These are phyloP conservation scores for Candida cerambycidarum DNA, from an alignment of 805 yeast species.

Conservation along the genomic window DNA sequence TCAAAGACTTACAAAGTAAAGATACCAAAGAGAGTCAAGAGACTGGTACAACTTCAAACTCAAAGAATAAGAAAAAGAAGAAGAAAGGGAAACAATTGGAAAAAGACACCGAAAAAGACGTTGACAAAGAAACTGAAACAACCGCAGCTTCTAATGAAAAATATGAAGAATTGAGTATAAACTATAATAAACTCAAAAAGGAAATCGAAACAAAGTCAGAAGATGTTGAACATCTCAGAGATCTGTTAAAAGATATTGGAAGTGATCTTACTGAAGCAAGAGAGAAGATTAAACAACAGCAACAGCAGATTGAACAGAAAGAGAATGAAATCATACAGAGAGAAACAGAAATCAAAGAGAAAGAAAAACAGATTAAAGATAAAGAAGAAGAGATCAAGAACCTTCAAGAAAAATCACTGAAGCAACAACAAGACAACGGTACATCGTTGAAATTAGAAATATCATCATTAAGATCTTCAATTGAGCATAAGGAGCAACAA, in stretches of 20 bases:
- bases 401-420: constrained; percentile 23
- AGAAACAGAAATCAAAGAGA: constrained; percentile 5
- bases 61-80: constrained; percentile 10
- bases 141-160: too few species aligned
- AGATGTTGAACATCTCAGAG: constrained; percentile 70
- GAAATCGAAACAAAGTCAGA: constrained; percentile 46
- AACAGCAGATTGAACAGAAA: not conserved
- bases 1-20: not conserved
- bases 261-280: constrained; percentile 73
- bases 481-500: constrained; percentile 45
- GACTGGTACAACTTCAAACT: not conserved
- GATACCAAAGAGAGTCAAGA: constrained; percentile 12
- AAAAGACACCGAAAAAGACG: constrained; percentile 9
- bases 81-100: constrained; percentile 11
- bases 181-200: constrained; percentile 19
- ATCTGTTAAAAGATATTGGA: constrained; percentile 75
- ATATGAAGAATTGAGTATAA: constrained; percentile 18
- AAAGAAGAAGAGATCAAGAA: constrained; percentile 15
- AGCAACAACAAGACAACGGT: constrained; percentile 32
- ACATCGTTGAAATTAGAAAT: constrained; percentile 49
- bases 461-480: constrained; percentile 44
- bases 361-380: constrained; percentile 19
- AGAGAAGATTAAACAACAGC: constrained; percentile 49
- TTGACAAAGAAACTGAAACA: not conserved
- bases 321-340: constrained; percentile 3